Percentiles rank a stretch among this genome's conserved stretches.
These are phyloP conservation scores for Candida lessepsii DNA, from an alignment of 805 yeast species.

Conservation along the genomic window DNA sequence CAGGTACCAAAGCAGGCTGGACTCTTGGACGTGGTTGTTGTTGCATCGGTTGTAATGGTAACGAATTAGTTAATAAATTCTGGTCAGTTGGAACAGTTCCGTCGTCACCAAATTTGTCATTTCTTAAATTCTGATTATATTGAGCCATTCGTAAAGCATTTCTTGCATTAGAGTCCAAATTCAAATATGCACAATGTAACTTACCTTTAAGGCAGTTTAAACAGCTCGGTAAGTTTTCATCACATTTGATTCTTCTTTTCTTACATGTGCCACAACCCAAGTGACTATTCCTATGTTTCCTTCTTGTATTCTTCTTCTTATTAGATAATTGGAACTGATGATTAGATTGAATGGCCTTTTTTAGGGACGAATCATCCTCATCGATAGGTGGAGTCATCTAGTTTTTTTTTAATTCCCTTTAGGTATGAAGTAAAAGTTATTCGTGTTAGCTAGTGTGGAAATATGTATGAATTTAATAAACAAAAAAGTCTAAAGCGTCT, in stretches of 20 bases:
- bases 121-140: conserved; percentile 35
- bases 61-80: neutral
- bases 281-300: conserved; percentile 68
- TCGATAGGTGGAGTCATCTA: neutral
- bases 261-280: conserved; percentile 69
- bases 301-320: conserved; percentile 45
- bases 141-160: conserved; percentile 52
- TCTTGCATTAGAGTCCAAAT: conserved; percentile 48
- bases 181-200: conserved; percentile 45
- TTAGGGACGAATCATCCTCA: conserved; percentile 14
- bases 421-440: too few species aligned
- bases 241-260: conserved; percentile 51
- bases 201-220: conserved; percentile 47
- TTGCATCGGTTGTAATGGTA: neutral
- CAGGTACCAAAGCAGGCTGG: neutral
- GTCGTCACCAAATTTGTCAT: conserved; percentile 20
- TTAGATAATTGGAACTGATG: conserved; percentile 16
- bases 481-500: too few species aligned
- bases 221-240: conserved; percentile 50
- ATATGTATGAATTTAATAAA: too few species aligned
- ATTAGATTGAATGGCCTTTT: conserved; percentile 15
- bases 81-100: conserved; percentile 1
- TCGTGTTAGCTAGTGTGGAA: too few species aligned
- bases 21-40: conserved; percentile 9
- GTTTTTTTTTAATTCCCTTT: too few species aligned